Base-by-base conservation (phyloP, 306 rosid species). In the Trichosanthes cucumerina region DNA sequence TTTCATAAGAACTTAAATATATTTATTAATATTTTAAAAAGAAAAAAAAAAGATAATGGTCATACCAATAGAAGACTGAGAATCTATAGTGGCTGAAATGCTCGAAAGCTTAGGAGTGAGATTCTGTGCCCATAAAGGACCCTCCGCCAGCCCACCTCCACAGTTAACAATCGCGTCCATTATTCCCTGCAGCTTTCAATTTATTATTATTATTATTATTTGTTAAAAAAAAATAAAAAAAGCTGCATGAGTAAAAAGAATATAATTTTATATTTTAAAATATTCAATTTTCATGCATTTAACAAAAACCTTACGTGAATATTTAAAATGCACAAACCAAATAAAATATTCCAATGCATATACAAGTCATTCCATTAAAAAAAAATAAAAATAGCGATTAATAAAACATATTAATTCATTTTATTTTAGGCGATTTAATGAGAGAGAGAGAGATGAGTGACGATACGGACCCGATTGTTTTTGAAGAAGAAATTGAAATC, bases 21-120 rank as follows among this genome's bases (percentile, higher is more conserved):
- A 49, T 13, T 15, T 49, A 14, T 15, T 3, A 14, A 49, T 16
- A 1, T 52, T 28, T 28, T 1, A 28, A 28, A 28, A 28, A 28
- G 2, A 5, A 52, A 16, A 2, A 52, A 18, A 16, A 52, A 18
- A 52, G 24, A 50, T 7, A 73, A 73, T 47, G 24, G 24, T 7
- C 83, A 77, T 86, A 84, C 87, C 93, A 65, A 89, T 83, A 0
- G 99, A 91, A 39, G 99, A 93, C 50, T 86, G 96, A 50, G 96
- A 88, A 83, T 96, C 99, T 47, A 87, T 82, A 50, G 93, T 78
- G 47, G 83, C 87, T 47, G 90, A 85, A 82, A 91, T 36, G 82
- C 88, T 72, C 24, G 97, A 86, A 69, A 80, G 83, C 80, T 83
- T 89, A 79, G 88, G 80, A 78, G 96, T 81, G 79, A 80, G 80